Evolutionary conservation across 352 stramenopile genomes (phyloP), one percentile per base, ranked within the genome.

Genomic region (Globisporangium echinulatum): DNA sequence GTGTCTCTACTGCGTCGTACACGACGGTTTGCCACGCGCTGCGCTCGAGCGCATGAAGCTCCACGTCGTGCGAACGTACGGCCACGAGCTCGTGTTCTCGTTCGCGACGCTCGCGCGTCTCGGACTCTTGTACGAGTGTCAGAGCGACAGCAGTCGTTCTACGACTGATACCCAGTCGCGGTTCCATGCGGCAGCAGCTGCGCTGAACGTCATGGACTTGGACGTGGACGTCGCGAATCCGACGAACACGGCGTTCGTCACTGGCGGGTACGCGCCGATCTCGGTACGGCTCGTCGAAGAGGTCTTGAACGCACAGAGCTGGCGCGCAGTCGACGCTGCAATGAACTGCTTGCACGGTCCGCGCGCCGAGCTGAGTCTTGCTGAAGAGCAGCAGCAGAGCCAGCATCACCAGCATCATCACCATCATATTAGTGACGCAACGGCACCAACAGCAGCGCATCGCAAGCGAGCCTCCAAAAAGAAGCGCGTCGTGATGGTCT

Each of bases 81-180:
- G 85, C 3, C 76, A 90, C 52, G 82, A 90, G 43, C 50, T 91
- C 37, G 55, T 89, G 5, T 88, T 89, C 47, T 88, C 79, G 6
- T 84, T 92, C 50, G 72, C 73, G 14, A 90, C 82, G 37, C 56
- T 94, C 14, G 70, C 77, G 48, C 68, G 70, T 5, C 48, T 90
- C 4, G 67, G 76, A 0, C 61, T 94, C 25, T 63, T 92, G 5
- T 68, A 65, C 33, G 72, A 82, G 55, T 54, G 66, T 5, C 51
- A 13, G 7, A n/a, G 6, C 19, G 52, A 61, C 10, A 38, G 54
- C 13, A 7, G n/a, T 9, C 15, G 13, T 2, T 25, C 25, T 25
- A 25, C 25, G 25, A 25, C 25, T 25, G 25, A 25, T 33, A 33
- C 25, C 25, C 48, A 37, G 3, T 70, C 63, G 15, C 59, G 56